Base-by-base conservation (phyloP, 2,329 filamentous ascomycete species). In the Stenocarpella maydis region DNA sequence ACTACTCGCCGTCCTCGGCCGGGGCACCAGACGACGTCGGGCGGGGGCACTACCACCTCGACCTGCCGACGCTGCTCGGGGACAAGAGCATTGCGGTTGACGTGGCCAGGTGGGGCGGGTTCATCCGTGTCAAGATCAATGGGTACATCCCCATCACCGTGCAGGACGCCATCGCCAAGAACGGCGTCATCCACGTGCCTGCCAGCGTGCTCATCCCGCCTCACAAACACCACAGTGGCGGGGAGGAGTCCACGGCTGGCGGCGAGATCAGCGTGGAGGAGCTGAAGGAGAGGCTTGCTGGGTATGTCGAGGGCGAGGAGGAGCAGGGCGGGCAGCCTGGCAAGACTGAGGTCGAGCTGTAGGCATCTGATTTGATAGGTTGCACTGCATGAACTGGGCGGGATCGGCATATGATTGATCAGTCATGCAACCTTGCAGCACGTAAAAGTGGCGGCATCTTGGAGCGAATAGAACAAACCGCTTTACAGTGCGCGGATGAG, bases 171-270 rank as follows among this genome's bases (percentile, higher is more conserved):
- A 79, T 96, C 67, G 92, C 91, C 0, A 87, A 86, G 75, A 92
- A 97, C 77, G 95, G 95, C 39, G 94, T 95, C 17, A 87, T 97
- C 45, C 95, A 97, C 68, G 89, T 95, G 19, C 84, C 96, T 0
- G 85, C 86, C 58, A 85, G 85, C 69, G 88, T 97, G 0, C 81
- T 97, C 69, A 88, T 98, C 72, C 95, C 95, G 50, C 93, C 94
- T 1, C 89, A 87, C 80, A 85, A 84, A 71, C 76, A 83, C 17
- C 52, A 80, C 74, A 80, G 79, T 58, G 77, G 76, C 0, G 76
- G 75, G 63, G 77, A 78, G 34, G 78, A 81, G 47, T n/a, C 55
- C 9, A n/a, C 58, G 14, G 77, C 78, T 24, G 83, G 81, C 41
- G 84, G 81, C 41, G 85, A 87, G 75, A 81, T 91, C 70, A 82